These are phyloP conservation scores for Glonium stellatum DNA, from an alignment of 495 filamentous ascomycete species.

Conservation along the genomic window DNA sequence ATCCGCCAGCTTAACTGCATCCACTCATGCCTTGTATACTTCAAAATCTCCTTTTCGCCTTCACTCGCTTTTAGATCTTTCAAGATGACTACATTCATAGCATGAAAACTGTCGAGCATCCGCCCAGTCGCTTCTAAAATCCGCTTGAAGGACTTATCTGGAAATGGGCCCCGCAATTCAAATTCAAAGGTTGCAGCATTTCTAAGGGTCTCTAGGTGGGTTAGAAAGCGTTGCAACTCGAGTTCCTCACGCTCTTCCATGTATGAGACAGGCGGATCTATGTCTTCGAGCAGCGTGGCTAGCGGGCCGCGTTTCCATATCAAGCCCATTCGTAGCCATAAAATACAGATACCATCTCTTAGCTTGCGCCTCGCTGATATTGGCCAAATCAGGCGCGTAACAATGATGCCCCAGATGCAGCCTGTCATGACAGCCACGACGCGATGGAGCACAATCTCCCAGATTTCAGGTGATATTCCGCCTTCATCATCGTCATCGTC, in stretches of 20 bases:
- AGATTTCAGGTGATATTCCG: slow-evolving; percentile 74
- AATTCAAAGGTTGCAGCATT: slow-evolving; percentile 72
- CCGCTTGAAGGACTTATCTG: slow-evolving; percentile 56
- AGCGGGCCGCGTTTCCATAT: slow-evolving; percentile 97
- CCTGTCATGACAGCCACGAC: slow-evolving; percentile 81
- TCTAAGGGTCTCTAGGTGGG: slow-evolving; percentile 63
- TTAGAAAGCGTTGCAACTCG: slow-evolving; percentile 53
- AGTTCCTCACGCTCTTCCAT: slow-evolving; percentile 79
- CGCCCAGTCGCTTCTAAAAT: slow-evolving; percentile 71
- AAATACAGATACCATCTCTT: slow-evolving; percentile 72
- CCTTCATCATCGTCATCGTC: slow-evolving; percentile 75
- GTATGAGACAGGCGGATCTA: slow-evolving; percentile 44
- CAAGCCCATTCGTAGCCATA: slow-evolving; percentile 91
- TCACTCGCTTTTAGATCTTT: slow-evolving; percentile 69
- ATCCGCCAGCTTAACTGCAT: slow-evolving; percentile 74
- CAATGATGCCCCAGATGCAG: slow-evolving; percentile 84
- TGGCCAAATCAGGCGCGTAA: slow-evolving; percentile 87
- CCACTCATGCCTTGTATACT: slow-evolving; percentile 73
- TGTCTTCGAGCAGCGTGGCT: slow-evolving; percentile 55
- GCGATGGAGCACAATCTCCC: slow-evolving; percentile 83
- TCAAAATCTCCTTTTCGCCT: slow-evolving; percentile 71
- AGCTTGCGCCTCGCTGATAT: slow-evolving; percentile 81
- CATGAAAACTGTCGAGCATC: slow-evolving; percentile 87
- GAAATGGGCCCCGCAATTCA: slow-evolving; percentile 77
- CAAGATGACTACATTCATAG: slow-evolving; percentile 86